phyloP scores from a whole-genome alignment of 2,329 filamentous ascomycete genomes.

The Monilinia fructicola region DNA sequence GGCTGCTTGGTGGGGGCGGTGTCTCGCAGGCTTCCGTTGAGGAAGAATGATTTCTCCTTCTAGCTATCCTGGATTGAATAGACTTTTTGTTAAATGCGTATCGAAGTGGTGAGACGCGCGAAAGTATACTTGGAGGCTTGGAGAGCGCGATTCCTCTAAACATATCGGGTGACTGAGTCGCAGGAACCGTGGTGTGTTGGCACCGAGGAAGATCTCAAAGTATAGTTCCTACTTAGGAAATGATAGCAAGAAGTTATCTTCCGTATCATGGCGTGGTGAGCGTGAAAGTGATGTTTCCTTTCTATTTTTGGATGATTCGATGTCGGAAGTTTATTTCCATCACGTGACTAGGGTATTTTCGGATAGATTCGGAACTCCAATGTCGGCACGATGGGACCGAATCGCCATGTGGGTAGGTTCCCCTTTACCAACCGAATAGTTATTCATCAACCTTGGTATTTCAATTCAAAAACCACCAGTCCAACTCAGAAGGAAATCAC shows the following conservation, averaged over 20 bases:
- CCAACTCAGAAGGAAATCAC: background rate
- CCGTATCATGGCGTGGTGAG: background rate
- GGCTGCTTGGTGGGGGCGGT: background rate
- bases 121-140: background rate
- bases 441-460: background rate
- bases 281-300: background rate
- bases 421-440: slow-evolving; percentile 9
- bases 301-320: background rate
- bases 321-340: background rate
- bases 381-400: background rate
- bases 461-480: background rate
- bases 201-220: background rate
- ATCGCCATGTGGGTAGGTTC: background rate
- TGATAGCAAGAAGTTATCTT: background rate
- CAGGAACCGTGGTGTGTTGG: no score
- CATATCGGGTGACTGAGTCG: background rate
- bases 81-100: background rate
- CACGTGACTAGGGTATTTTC: background rate
- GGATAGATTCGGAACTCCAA: background rate
- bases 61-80: background rate
- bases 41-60: background rate
- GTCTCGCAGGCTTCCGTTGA: background rate
- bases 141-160: background rate
- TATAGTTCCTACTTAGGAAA: background rate
- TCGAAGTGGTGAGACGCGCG: background rate